Base-by-base conservation (phyloP, 179 eudicot species). In the Camellia oleifera region DNA sequence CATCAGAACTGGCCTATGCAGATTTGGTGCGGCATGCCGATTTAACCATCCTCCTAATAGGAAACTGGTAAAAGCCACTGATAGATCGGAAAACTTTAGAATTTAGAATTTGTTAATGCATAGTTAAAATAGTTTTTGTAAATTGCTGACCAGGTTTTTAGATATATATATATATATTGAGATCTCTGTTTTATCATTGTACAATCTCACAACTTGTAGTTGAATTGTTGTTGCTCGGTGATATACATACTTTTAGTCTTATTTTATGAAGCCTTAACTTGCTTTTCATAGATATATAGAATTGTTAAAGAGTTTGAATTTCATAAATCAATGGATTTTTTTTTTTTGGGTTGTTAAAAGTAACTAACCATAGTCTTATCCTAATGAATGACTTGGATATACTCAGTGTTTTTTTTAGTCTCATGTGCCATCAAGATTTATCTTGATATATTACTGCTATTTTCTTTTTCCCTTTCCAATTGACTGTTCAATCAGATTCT, bases 1-100 rank as follows among this genome's bases (percentile, higher is more conserved):
- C 86, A 90, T 94, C 83, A 88, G 98, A 85, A 96, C 99, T 20
- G 99, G 99, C 73, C 91, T 92, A 53, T 96, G 99, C 88, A 89
- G 97, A 90, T 94, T 91, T 81, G 98, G 98, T 78, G 81, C 86
- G 10, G 87, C 97, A 20, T 94, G 98, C 83, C 94, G 97, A 69
- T 93, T 93, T 83, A 94, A 94, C 83, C 98, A 94, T 84, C 97
- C 98, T 83, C 86, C 97, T 72, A 91, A 91, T 72, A 90, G 98
- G 81, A 89, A 89, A 88, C 87, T 92, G 88, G 97, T 91, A 91
- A 88, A 83, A 73, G 26, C 62, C 23, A 32, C 14, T 45, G 69
- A 58, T 83, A 1, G 52, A 32, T 40, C 26, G 64, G 23, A 70
- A 10, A 64, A 32, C 1, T 69, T 54, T 56, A 40, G 40, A 56